These are phyloP conservation scores for Starmerella riodocensis DNA, from an alignment of 805 yeast species.

Conservation along the genomic window DNA sequence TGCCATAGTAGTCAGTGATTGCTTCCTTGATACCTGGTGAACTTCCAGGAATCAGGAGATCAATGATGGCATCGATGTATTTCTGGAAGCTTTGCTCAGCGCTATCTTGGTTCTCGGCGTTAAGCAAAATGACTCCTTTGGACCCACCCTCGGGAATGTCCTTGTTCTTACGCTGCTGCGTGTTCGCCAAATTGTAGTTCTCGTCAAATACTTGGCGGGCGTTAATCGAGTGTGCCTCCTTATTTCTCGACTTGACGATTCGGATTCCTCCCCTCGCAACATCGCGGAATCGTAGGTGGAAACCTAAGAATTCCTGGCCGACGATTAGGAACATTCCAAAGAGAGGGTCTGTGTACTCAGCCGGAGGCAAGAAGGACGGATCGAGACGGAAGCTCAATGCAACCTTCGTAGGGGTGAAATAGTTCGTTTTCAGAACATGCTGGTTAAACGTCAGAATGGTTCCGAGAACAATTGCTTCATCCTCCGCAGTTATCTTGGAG, in stretches of 20 bases:
- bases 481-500: constrained; percentile 55
- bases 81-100: constrained; percentile 80
- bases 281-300: constrained; percentile 93
- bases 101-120: constrained; percentile 57
- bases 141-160: constrained; percentile 99
- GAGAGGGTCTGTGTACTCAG: constrained; percentile 86
- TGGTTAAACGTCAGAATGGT: constrained; percentile 77
- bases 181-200: constrained; percentile 86
- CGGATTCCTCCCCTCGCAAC: constrained; percentile 98
- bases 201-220: constrained; percentile 87
- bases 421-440: constrained; percentile 82
- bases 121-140: constrained; percentile 82
- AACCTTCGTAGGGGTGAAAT: constrained; percentile 84
- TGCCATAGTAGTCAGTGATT: constrained; percentile 69
- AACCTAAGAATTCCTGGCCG: constrained; percentile 93
- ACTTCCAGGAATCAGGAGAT: constrained; percentile 57
- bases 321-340: constrained; percentile 91
- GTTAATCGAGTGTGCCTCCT: constrained; percentile 74
- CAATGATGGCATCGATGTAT: constrained; percentile 83
- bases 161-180: constrained; percentile 93
- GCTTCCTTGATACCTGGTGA: constrained; percentile 68
- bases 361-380: constrained; percentile 68
- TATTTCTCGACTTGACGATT: constrained; percentile 74
- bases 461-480: constrained; percentile 64
- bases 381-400: constrained; percentile 86